These are phyloP conservation scores for Citrus cavaleriei DNA, from an alignment of 345 rosid genomes.

Conservation along the genomic window DNA sequence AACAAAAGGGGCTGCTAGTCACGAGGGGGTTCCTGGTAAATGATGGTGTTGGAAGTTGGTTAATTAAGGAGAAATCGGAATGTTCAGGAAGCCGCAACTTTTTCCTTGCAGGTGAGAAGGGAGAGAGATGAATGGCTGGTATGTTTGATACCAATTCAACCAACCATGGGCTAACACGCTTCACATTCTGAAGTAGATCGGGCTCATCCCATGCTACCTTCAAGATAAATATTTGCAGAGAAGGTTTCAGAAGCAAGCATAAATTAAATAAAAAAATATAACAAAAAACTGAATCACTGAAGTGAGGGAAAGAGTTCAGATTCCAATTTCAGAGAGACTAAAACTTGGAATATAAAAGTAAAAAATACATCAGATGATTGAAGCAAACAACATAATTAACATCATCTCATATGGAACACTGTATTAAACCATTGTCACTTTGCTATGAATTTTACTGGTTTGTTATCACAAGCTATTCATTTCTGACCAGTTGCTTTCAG, in stretches of 20 bases:
- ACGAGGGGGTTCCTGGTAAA: constrained; percentile 57
- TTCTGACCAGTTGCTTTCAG: neutral
- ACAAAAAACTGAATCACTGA: neutral
- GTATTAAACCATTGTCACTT: neutral
- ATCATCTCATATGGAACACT: neutral
- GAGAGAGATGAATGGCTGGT: constrained; percentile 64
- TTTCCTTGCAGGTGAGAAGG: constrained; percentile 88
- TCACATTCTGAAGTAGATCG: constrained; percentile 90
- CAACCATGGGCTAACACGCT: constrained; percentile 92
- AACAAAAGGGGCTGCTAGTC: constrained; percentile 59
- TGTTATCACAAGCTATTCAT: neutral
- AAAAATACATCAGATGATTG: neutral
- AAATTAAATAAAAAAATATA: neutral
- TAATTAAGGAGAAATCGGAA: constrained; percentile 48
- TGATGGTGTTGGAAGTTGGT: constrained; percentile 57
- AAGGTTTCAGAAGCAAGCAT: neutral
- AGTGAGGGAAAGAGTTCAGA: neutral
- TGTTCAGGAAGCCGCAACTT: constrained; percentile 68
- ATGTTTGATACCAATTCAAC: constrained; percentile 81
- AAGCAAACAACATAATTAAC: neutral
- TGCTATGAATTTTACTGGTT: neutral
- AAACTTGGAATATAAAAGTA: neutral
- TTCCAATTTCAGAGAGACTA: neutral
- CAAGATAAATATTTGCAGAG: constrained; percentile 11
- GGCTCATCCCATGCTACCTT: constrained; percentile 99